Evolutionary conservation across 2,329 filamentous ascomycete species (phyloP), one percentile per base, ranked within the genome.

Genomic region (Cercospora canescens): DNA sequence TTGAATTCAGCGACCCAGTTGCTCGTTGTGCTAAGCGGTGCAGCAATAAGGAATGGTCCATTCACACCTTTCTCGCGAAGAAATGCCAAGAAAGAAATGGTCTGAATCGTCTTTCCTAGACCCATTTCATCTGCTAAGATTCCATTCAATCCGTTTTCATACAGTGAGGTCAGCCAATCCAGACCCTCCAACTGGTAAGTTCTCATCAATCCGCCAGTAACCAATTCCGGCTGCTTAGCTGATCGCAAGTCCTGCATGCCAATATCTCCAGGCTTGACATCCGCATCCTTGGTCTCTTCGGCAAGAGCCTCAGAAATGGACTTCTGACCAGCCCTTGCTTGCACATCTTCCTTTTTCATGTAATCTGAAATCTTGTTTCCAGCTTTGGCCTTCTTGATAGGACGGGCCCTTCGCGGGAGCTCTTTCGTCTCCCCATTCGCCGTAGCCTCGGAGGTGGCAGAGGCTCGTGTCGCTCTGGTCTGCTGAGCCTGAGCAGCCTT

Each of bases 1-100:
- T 89, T 85, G 72, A 98, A 97, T 74, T 99, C 95, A 48, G 95
- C 91, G 48, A 97, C 89, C 95, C 95, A 99, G 76, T 98, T 99
- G 41, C 91, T 93, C 0, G 97, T 85, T 0, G 95, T 98, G 74
- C 93, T 97, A 4, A 98, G 80, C 0, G 95, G 95, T 0, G 94
- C 93, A 6, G 95, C 90, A 61, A 99, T 93, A 24, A 99, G 80
- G 75, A 97, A 96, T 0, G 95, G 95, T 0, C 95, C 95, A 1
- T 95, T 93, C 6, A 89, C 86, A 56, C 94, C 92, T 71, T 94
- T 90, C 73, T 98, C 94, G 70, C 94, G 89, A 14, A 98, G 82
- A 67, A 96, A 88, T 0, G 94, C 94, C 41, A 97, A 89, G 68
- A 97, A 85, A 0, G 93, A 89, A 41, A 97, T 96, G 0, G 93